These are phyloP conservation scores for Gnaphalium uliginosum DNA, from an alignment of 129 eudicot species.

Conservation along the genomic window DNA sequence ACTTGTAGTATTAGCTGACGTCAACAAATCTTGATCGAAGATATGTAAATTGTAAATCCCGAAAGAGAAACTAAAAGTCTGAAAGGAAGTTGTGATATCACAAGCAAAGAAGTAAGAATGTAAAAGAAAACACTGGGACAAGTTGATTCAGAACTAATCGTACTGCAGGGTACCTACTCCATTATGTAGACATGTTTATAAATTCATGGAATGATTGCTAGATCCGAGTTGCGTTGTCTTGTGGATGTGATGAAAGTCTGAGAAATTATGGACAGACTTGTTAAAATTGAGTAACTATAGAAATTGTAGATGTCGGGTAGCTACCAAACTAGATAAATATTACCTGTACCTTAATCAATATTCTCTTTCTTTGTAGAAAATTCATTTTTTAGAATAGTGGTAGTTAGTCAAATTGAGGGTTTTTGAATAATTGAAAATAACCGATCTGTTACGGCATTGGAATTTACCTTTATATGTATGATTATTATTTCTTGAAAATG, in stretches of 20 bases:
- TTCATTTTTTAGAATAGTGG: neutral
- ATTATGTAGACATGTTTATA: neutral
- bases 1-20: neutral
- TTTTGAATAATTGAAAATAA: neutral
- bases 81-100: neutral
- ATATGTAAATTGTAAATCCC: no score
- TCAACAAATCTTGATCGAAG: no score
- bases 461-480: constrained; percentile 2
- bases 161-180: neutral
- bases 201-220: neutral
- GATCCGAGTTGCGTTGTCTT: neutral
- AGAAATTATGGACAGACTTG: neutral
- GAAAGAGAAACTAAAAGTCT: neutral
- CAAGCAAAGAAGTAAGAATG: neutral
- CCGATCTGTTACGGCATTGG: neutral
- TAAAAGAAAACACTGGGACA: neutral
- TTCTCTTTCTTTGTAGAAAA: neutral
- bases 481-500: neutral
- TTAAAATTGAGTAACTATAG: neutral
- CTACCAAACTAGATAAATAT: neutral
- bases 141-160: neutral
- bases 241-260: neutral
- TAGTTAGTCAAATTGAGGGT: neutral
- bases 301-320: neutral
- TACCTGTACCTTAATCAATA: neutral